These are phyloP conservation scores for Blastobotrys apis DNA, from an alignment of 1,139 yeast genomes.

Conservation along the genomic window DNA sequence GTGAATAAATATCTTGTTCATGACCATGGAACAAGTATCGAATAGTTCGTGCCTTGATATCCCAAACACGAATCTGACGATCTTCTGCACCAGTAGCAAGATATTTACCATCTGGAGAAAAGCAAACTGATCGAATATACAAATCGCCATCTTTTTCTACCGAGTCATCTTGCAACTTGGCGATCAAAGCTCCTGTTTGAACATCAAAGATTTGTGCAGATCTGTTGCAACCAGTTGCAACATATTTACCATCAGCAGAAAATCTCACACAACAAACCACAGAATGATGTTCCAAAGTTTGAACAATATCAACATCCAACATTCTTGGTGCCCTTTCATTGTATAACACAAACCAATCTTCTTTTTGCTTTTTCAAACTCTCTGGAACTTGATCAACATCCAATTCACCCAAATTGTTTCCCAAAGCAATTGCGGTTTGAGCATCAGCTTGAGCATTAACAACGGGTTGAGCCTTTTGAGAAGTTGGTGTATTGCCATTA, in stretches of 20 bases:
- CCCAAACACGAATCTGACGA: conserved; percentile 95
- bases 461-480: conserved; percentile 22
- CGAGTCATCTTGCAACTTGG: conserved; percentile 80
- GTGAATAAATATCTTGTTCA: conserved; percentile 94
- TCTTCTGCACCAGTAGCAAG: conserved; percentile 99
- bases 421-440: conserved; percentile 21
- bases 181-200: conserved; percentile 84
- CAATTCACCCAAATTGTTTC: conserved; percentile 69
- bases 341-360: conserved; percentile 84
- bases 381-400: conserved; percentile 76
- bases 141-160: conserved; percentile 61
- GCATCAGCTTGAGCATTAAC: conserved; percentile 13
- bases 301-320: conserved; percentile 83
- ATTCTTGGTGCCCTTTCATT: conserved; percentile 77
- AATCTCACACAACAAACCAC: conserved; percentile 97
- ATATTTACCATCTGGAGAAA: conserved; percentile 81
- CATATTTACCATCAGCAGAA: conserved; percentile 84
- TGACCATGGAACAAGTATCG: conserved; percentile 89
- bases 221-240: conserved; percentile 97
- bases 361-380: conserved; percentile 68
- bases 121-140: conserved; percentile 92
- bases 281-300: conserved; percentile 84
- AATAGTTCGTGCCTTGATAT: conserved; percentile 79
- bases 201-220: conserved; percentile 93
- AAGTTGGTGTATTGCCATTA: conserved; percentile 25